phyloP scores from a whole-genome alignment of 495 filamentous ascomycete species.

The Xylaria cubensis region DNA sequence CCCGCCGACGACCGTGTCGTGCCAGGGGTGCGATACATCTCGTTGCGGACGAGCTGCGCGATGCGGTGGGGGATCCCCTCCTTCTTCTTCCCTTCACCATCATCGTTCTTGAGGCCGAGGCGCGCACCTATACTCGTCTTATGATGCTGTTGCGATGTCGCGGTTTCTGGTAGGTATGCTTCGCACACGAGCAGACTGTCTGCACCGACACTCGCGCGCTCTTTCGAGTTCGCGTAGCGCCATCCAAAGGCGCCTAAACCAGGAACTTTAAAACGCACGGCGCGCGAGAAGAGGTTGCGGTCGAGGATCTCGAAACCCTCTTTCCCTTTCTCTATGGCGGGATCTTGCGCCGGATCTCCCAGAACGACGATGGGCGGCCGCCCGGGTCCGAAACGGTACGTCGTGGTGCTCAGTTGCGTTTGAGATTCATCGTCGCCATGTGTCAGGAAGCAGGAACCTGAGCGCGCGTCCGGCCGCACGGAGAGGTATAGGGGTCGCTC shows the following conservation, averaged over 20 bases:
- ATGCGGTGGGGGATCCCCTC: slow-evolving; percentile 40
- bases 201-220: slow-evolving; percentile 38
- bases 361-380: slow-evolving; percentile 40
- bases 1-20: slow-evolving; percentile 46
- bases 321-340: slow-evolving; percentile 1
- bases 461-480: slow-evolving; percentile 48
- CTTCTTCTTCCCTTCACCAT: background rate
- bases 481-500: slow-evolving; percentile 50
- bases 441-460: slow-evolving; percentile 50
- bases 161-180: slow-evolving; percentile 34
- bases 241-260: slow-evolving; percentile 54
- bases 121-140: slow-evolving; percentile 1
- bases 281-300: slow-evolving; percentile 49
- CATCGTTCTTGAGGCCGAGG: slow-evolving; percentile 28
- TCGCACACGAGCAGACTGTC: slow-evolving; percentile 44
- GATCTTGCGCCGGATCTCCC: background rate
- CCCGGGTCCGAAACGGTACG: slow-evolving; percentile 59
- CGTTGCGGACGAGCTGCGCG: slow-evolving; percentile 54
- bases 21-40: slow-evolving; percentile 46
- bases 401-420: slow-evolving; percentile 46
- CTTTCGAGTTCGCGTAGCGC: slow-evolving; percentile 51
- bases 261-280: slow-evolving; percentile 45
- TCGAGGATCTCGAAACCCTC: slow-evolving; percentile 43
- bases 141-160: too few species aligned
- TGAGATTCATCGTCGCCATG: slow-evolving; percentile 29